Base-by-base conservation (phyloP, 768 basidiomycete species). In the Trametes elegans region DNA sequence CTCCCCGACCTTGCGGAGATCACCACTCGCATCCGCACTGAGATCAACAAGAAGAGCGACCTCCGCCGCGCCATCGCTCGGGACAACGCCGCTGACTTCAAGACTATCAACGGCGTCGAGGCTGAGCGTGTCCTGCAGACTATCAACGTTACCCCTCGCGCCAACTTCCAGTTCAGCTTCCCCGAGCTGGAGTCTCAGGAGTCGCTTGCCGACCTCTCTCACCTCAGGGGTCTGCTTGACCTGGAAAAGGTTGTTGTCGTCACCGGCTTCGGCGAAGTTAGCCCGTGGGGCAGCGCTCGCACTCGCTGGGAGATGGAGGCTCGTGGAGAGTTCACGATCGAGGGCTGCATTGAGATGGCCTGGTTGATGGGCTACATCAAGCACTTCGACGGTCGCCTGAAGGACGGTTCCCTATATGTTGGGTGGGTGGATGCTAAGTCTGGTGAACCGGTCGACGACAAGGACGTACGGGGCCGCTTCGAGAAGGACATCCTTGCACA, bases 261-360 rank as follows among this genome's bases (percentile, higher is more conserved):
- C 66, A 96, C 97, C 39, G 97, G 97, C 58, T 98, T 92, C 70
- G 96, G 90, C 28, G 97, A 99, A 71, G 93, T 98, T 46, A 90
- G 97, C 2, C 97, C 97, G 11, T 99, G 96, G 95, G 97, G 97
- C 61, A 94, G 92, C 67, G 90, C 96, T 14, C 85, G 97, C 55
- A 99, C 97, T 2, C 85, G 97, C 55, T 99, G 97, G 97, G 97
- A 99, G 76, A 98, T 99, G 94, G 97, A 99, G 69, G 95, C 94
- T 41, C 81, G 85, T 41, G 96, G 97, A n/a, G 87, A 96, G 66
- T 88, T 98, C 72, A 94, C 95, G 1, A 95, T 98, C 63, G 89
- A 97, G 70, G 97, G 97, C 18, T 93, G 92, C 66, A 97, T 99
- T 66, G 97, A 99, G 76, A 96, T 99, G 90, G 95, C 96, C 3